Percentiles rank a stretch among this genome's conserved stretches.
Evolutionary conservation across 768 basidiomycete genomes (phyloP).

Genomic region (Lanmaoa rubissima): DNA sequence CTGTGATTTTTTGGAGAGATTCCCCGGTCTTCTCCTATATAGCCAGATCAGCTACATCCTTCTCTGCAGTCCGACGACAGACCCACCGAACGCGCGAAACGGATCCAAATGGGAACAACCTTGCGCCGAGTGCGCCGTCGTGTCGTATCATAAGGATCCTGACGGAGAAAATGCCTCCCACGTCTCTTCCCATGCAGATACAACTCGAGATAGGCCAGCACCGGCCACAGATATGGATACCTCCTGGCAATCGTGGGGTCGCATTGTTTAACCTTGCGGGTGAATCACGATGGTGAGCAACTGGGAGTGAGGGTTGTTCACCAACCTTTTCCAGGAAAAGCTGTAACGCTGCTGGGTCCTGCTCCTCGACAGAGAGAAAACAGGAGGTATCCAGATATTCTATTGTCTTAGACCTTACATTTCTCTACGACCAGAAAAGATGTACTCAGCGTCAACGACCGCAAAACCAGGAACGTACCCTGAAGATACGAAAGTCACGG

Average conservation of each 20-base stretch:
- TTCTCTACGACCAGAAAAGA: neutral
- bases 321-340: constrained; percentile 17
- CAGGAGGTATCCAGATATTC: neutral
- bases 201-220: constrained; percentile 14
- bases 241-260: constrained; percentile 10
- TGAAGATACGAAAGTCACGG: neutral
- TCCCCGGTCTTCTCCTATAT: constrained; percentile 10
- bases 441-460: neutral
- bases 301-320: neutral
- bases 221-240: constrained; percentile 16
- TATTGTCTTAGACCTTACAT: neutral
- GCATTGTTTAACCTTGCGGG: constrained; percentile 8
- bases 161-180: too few relatives aligned
- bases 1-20: neutral
- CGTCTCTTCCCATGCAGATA: constrained; percentile 4
- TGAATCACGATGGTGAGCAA: neutral
- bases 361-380: constrained; percentile 6
- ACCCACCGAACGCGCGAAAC: constrained; percentile 9
- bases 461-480: constrained; percentile 8
- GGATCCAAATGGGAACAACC: constrained; percentile 10
- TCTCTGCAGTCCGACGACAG: neutral
- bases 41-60: neutral
- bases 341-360: constrained; percentile 4
- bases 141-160: too few relatives aligned
- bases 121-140: neutral